Evolutionary conservation across 2,329 filamentous ascomycete genomes (phyloP).

Genomic region (Pyrenophora graminea): DNA sequence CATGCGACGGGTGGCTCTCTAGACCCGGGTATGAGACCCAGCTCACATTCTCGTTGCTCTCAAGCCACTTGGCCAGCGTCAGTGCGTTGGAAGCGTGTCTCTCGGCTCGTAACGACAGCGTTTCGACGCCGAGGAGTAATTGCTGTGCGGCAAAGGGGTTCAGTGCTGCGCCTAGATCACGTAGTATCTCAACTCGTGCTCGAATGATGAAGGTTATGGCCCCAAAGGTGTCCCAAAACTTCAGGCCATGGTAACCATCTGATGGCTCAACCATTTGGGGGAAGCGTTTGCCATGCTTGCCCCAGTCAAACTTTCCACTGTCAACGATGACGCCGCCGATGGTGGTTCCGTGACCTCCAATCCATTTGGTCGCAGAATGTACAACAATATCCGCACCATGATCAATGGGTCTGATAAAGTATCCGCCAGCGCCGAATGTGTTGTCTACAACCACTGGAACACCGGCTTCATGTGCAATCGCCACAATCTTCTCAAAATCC

Average conservation of each 20-base stretch:
- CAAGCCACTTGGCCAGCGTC: conserved; percentile 78
- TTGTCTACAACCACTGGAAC: conserved; percentile 73
- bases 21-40: conserved; percentile 97
- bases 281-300: conserved; percentile 79
- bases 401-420: conserved; percentile 82
- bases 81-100: conserved; percentile 84
- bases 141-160: conserved; percentile 95
- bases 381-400: conserved; percentile 93
- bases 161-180: conserved; percentile 80
- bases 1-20: conserved; percentile 78
- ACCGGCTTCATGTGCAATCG: conserved; percentile 71
- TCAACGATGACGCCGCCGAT: conserved; percentile 86
- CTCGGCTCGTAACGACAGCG: conserved; percentile 82
- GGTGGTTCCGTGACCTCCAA: conserved; percentile 88
- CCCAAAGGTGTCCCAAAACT: conserved; percentile 93
- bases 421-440: conserved; percentile 92
- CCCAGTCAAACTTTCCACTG: conserved; percentile 93
- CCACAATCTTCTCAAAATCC: conserved; percentile 84
- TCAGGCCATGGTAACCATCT: conserved; percentile 88
- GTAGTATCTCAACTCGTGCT: conserved; percentile 84
- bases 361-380: conserved; percentile 96
- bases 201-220: conserved; percentile 80
- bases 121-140: conserved; percentile 86
- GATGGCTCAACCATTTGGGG: conserved; percentile 90
- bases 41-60: conserved; percentile 78